A percentile compares a stretch with the other conserved stretches of the same genome.
Evolutionary conservation across 2,329 filamentous ascomycete genomes (phyloP).

Genomic region (Grosmannia huntii): DNA sequence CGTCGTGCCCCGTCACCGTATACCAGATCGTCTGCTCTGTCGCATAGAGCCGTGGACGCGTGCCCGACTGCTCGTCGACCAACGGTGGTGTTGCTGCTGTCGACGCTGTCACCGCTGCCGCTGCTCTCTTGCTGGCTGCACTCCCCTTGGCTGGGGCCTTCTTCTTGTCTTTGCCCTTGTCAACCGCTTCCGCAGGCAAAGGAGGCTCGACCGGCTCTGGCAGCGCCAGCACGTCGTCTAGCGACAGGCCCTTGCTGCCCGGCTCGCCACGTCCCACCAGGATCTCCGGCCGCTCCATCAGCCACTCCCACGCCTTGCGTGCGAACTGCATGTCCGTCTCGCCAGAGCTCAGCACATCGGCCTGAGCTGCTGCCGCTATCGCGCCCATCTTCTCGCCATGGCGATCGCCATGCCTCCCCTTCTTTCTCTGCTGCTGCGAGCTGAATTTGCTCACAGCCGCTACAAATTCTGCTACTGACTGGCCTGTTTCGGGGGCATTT

Average conservation of each 20-base stretch:
- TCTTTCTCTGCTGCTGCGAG: background rate
- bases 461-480: conserved; percentile 13
- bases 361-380: background rate
- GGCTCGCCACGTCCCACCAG: conserved; percentile 22
- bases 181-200: background rate
- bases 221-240: conserved; percentile 26
- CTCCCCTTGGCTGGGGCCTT: background rate
- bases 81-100: background rate
- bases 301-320: conserved; percentile 29
- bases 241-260: conserved; percentile 22
- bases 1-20: conserved; percentile 43
- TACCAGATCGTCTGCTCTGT: conserved; percentile 47
- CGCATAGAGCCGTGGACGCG: conserved; percentile 29
- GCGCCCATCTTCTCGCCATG: background rate
- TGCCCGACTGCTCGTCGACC: conserved; percentile 3
- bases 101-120: no score
- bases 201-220: conserved; percentile 17
- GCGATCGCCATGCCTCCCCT: background rate
- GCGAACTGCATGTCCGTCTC: conserved; percentile 15
- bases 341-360: background rate
- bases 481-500: conserved; percentile 6
- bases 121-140: background rate
- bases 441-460: conserved; percentile 11
- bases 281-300: conserved; percentile 26
- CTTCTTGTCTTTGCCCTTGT: background rate